Base-by-base conservation (phyloP, 129 eudicot species). In the Helianthus annuus region DNA sequence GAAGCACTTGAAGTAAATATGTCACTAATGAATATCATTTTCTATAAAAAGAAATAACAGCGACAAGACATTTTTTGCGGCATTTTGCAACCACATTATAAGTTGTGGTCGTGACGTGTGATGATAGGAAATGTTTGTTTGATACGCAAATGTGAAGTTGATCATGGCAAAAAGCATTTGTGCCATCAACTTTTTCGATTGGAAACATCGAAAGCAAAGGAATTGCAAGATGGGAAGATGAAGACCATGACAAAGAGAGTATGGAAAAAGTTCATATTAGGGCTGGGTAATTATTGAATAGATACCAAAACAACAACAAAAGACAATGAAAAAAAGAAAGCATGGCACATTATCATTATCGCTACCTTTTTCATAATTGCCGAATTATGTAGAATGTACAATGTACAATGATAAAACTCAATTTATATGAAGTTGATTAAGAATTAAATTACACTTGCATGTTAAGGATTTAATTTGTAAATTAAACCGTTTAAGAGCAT, bases 281-380 rank as follows among this genome's bases (percentile, higher is more conserved):
- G 48, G 58, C 67, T 42, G 64, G 13, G 70, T 53, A 19, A 78
- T 78, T 64, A 78, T 64, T 73, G 66, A 63, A 38, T 78, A 44
- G 76, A 78, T 63, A 70, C 82, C 66, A 63, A 55, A 70, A 78
- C 82, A 63, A 70, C 55, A 70, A 70, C 27, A 62, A 70, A 60
- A 77, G 71, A 70, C 76, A 19, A 69, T 38, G 52, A 60, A 14
- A 69, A 51, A 78, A 56, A 15, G 22, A 65, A 27, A 56, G 42
- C 46, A 53, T 54, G 49, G 36, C 67, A 64, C 59, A 63, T 13
- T 78, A 49, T 69, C 70, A n/a, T 56, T 48, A 29, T 78, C 61
- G 24, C 19, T 51, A 11, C 48, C 56, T 77, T 61, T 70, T 44
- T 8, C 15, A 62, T 13, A 34, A 19, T 58, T 58, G 36, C 29